phyloP scores from a whole-genome alignment of 306 rosid genomes.

The Rosa rugosa region DNA sequence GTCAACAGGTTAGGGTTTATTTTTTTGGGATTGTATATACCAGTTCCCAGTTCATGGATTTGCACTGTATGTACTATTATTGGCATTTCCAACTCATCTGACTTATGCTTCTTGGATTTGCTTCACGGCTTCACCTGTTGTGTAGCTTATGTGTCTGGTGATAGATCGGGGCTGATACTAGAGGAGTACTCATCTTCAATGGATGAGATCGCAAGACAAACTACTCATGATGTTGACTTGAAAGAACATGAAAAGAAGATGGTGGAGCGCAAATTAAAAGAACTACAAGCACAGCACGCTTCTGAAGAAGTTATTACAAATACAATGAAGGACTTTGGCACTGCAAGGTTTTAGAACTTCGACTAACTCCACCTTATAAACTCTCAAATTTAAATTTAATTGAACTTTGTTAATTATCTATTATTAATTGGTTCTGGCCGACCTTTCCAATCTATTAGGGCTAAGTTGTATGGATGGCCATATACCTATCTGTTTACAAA shows the following conservation, averaged over 20 bases:
- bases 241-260: slow-evolving; percentile 19
- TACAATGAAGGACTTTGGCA: slow-evolving; percentile 38
- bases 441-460: slow-evolving; percentile 20
- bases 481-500: slow-evolving; percentile 41
- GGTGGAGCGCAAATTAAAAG: slow-evolving; percentile 21
- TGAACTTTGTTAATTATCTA: neutral
- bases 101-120: neutral
- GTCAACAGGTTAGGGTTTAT: slow-evolving; percentile 40
- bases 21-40: no score
- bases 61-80: no score
- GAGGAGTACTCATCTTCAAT: slow-evolving; percentile 29
- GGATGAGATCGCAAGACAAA: slow-evolving; percentile 11
- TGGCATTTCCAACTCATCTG: neutral
- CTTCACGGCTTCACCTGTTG: neutral
- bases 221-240: slow-evolving; percentile 28
- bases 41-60: no score
- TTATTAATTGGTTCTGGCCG: neutral
- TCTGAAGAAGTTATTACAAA: slow-evolving; percentile 5
- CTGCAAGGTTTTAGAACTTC: slow-evolving; percentile 24
- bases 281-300: slow-evolving; percentile 11
- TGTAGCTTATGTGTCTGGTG: slow-evolving; percentile 37
- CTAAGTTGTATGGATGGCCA: slow-evolving; percentile 47
- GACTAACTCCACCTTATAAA: no score
- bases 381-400: no score
- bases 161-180: slow-evolving; percentile 6